Evolutionary conservation across 2,329 filamentous ascomycete genomes (phyloP), one percentile per base, ranked within the genome.

Genomic region (Diaporthe destruens): DNA sequence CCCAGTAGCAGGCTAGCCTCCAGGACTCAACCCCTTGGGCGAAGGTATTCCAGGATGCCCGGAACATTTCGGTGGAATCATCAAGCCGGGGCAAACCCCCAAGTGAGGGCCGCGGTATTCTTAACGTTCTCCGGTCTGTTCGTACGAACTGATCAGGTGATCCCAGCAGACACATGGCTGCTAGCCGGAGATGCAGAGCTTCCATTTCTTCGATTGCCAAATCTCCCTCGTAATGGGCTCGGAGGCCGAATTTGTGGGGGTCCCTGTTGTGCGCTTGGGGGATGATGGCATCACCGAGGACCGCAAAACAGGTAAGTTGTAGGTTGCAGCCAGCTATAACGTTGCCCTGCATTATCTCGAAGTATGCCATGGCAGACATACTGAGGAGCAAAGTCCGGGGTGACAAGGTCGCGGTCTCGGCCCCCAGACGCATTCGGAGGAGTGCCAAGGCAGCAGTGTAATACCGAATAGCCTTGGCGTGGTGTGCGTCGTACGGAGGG

Each of bases 261-360:
- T 11, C 12, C 3, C 18, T 18, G 1, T 29, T 49, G 20, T 49
- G 16, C n/a, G 59, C 59, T 16, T 23, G 39, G 7, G 42, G 32
- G 42, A 63, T 63, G 6, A 63, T 42, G 18, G 18, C 25, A 23
- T 63, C 59, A 6, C 59, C n/a, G 9, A 63, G 42, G 20, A 63
- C 39, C 11, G 59, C n/a, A 29, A 63, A 49, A 6, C 59, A 63
- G 9, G 16, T 23, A 7, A 63, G 9, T 8, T n/a, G 39, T 14
- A 63, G 14, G 25, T 49, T 25, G 18, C 59, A 63, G 59, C 59
- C 47, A 4, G 36, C 56, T 20, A 44, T 4, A 18, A 49, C 9
- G 11, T 49, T 63, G 4, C 59, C 59, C 59, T 63, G 59, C 42
- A 63, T 49, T 12, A 49, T n/a, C 25, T 63, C 59, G 20, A 63